Evolutionary conservation across 2,329 filamentous ascomycete species (phyloP), one percentile per base, ranked within the genome.

Genomic region (Endoconidiophora polonica): DNA sequence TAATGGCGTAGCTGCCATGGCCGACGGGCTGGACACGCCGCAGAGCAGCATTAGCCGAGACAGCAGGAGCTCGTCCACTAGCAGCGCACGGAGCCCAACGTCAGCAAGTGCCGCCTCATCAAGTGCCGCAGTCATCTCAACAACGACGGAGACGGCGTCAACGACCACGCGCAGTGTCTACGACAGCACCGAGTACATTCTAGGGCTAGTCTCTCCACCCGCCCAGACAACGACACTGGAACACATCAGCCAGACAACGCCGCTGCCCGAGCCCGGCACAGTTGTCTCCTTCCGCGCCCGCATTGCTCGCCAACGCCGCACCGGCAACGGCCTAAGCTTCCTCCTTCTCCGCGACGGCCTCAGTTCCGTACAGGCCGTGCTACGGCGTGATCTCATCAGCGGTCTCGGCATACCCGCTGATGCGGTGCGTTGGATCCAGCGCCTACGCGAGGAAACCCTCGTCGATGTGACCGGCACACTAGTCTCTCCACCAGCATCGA

Each of bases 371-470:
- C 88, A 95, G 63, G 87, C 86, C 54, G 84, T 94, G 2, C 68
- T 95, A 14, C 44, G 48, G 14, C 46, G 39, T 29, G 29, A 33
- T 33, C 29, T 12, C 3, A 5, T 10, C 29, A 33, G 29, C 29
- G 29, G 29, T 12, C 29, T 9, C 7, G 29, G 29, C 9, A 47
- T 53, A 3, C 44, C 53, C 5, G 6, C 56, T 74, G 77, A 83
- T 58, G 90, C 94, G 73, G 72, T 94, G 24, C 81, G 84, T 60
- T 94, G 86, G 83, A 84, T 85, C 2, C 84, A 93, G 64, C 85
- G 86, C 60, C 69, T 94, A 43, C 79, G 81, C 49, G 69, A 80
- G 4, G 88, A 93, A 60, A 83, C 79, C 5, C 74, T 94, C 46
- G 78, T 94, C 4, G 76, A 84, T 52, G 77, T 94, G 50, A 77